Evolutionary conservation across 768 basidiomycete species (phyloP).

Genomic region (Kwoniella pini): DNA sequence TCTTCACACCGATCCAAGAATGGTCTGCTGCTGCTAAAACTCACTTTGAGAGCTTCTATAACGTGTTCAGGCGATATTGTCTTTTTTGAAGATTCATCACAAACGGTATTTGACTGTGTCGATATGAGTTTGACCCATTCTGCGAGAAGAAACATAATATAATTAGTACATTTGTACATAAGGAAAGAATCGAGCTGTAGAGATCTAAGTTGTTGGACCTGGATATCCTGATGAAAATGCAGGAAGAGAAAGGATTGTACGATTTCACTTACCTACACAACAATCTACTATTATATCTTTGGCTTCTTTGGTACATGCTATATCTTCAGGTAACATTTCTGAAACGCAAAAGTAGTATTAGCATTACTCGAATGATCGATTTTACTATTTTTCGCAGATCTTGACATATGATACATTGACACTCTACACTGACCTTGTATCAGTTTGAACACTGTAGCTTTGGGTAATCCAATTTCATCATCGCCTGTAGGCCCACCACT

Average conservation of each 20-base stretch:
- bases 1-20: neutral
- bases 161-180: no score
- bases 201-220: no score
- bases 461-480: slow-evolving; percentile 91
- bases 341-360: no score
- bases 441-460: slow-evolving; percentile 97
- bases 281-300: slow-evolving; percentile 96
- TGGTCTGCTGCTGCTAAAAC: no score
- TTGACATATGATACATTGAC: neutral
- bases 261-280: slow-evolving; percentile 77
- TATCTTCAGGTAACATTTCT: slow-evolving; percentile 88
- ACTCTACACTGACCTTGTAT: slow-evolving; percentile 68
- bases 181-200: no score
- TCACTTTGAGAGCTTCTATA: slow-evolving; percentile 81
- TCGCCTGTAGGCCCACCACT: slow-evolving; percentile 71
- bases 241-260: neutral
- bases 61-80: slow-evolving; percentile 99
- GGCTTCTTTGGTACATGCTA: slow-evolving; percentile 91
- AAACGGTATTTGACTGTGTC: slow-evolving; percentile 95
- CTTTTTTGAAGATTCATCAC: slow-evolving; percentile 97
- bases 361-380: no score
- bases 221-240: neutral
- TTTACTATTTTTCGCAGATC: no score
- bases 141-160: slow-evolving; percentile 57
- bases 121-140: slow-evolving; percentile 98